phyloP scores from a whole-genome alignment of 495 filamentous ascomycete genomes.

The Trichodelitschia bisporula region DNA sequence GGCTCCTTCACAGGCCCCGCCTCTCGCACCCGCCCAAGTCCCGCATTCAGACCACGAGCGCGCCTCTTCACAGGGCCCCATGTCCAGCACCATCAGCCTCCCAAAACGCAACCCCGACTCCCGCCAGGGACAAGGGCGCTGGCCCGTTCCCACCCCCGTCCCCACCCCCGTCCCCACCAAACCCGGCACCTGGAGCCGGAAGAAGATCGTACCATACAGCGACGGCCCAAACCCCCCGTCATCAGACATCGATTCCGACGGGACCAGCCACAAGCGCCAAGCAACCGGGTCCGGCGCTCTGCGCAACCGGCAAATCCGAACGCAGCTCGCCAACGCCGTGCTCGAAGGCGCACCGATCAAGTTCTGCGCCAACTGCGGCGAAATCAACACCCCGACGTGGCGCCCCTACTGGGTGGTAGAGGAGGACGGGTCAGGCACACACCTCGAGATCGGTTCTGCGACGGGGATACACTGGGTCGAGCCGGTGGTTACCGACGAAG shows the following conservation, averaged over 20 bases:
- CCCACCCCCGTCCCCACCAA: no score
- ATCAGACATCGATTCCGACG: not conserved
- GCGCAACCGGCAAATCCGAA: not conserved
- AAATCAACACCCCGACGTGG: not conserved
- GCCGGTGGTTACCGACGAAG: not conserved
- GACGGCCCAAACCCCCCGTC: not conserved
- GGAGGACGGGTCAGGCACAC: no score
- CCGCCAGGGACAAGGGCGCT: no score
- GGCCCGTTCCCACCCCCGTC: no score
- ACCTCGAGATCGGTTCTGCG: no score
- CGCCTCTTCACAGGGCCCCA: no score
- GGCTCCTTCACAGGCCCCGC: no score
- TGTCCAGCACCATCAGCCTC: no score
- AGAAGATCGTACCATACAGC: not conserved
- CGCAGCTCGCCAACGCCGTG: not conserved
- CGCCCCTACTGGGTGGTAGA: not conserved
- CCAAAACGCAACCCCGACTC: no score
- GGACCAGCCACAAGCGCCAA: not conserved
- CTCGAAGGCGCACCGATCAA: not conserved
- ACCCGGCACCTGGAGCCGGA: no score
- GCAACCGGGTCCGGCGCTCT: not conserved
- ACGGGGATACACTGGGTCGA: not conserved
- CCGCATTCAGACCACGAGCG: no score
- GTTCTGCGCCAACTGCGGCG: constrained; percentile 1
- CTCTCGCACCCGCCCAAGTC: no score